Evolutionary conservation across 2,329 filamentous ascomycete species (phyloP).

Genomic region (Colletotrichum noveboracense): DNA sequence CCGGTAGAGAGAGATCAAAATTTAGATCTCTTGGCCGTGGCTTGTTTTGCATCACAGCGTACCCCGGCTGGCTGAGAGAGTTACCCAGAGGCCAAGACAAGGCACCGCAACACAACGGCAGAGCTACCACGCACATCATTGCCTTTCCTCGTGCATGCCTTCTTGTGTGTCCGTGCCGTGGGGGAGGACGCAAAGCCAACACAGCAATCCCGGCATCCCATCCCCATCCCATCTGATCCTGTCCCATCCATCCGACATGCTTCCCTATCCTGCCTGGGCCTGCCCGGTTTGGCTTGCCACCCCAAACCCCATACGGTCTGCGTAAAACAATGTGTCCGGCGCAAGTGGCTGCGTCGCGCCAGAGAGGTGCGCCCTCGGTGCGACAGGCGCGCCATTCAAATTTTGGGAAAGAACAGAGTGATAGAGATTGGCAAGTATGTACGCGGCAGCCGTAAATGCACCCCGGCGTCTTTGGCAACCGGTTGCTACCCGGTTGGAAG

Average conservation of each 20-base stretch:
- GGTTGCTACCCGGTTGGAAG: neutral
- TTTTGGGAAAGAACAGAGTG: neutral
- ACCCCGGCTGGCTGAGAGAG: neutral
- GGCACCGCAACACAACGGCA: neutral
- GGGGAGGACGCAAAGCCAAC: neutral
- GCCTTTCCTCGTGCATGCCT: neutral
- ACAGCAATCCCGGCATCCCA: neutral
- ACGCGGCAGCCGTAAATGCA: neutral
- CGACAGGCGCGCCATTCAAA: constrained; percentile 3
- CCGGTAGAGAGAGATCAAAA: constrained; percentile 1
- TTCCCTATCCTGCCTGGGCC: neutral
- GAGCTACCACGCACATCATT: constrained; percentile 3
- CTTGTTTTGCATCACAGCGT: neutral
- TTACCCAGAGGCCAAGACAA: neutral
- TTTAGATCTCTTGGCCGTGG: constrained; percentile 13
- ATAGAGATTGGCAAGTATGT: neutral
- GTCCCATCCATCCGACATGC: neutral
- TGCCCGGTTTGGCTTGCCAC: neutral
- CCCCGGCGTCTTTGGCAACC: neutral
- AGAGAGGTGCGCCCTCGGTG: neutral
- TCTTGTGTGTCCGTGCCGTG: neutral
- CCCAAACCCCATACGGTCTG: neutral
- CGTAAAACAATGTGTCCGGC: neutral
- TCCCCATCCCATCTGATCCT: neutral
- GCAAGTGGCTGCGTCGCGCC: neutral